Evolutionary conservation across 768 basidiomycete species (phyloP).

Genomic region (Mycena olivaceomarginata): DNA sequence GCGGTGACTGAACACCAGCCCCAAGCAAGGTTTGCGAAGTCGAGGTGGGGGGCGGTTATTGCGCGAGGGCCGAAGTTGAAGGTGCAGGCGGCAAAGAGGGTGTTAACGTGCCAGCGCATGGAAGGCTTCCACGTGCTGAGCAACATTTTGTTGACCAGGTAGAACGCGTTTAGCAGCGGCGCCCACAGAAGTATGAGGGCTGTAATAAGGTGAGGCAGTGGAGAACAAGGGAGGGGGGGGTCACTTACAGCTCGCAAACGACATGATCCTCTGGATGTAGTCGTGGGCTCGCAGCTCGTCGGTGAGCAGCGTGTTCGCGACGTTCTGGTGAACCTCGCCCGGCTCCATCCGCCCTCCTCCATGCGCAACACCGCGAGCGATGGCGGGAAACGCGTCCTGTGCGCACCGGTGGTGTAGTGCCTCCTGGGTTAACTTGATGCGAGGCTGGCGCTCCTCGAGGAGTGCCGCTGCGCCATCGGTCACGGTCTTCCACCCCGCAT

Average conservation of each 20-base stretch:
- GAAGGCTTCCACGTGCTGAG: background rate
- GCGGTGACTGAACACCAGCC: too few relatives aligned
- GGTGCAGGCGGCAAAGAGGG: background rate
- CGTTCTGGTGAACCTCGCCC: too few relatives aligned
- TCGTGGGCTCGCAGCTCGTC: too few relatives aligned
- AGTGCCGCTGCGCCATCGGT: background rate
- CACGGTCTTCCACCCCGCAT: background rate
- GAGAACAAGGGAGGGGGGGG: background rate
- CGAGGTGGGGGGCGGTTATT: background rate
- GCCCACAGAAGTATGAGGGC: background rate
- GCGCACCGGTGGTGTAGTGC: slow-evolving; percentile 10
- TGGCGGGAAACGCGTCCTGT: background rate
- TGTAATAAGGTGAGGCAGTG: background rate
- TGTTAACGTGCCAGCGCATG: background rate
- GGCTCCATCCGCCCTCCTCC: background rate
- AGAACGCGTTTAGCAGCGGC: background rate
- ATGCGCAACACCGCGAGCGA: slow-evolving; percentile 5
- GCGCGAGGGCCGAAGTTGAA: background rate
- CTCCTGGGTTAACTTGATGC: background rate
- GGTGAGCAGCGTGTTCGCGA: too few relatives aligned
- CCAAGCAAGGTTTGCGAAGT: background rate
- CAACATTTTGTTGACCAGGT: background rate
- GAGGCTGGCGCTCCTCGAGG: background rate
- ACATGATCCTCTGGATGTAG: background rate
- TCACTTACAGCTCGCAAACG: background rate